Conservation (phyloP, 140 eudicot genomes). For the Senecio squalidus region DNA sequence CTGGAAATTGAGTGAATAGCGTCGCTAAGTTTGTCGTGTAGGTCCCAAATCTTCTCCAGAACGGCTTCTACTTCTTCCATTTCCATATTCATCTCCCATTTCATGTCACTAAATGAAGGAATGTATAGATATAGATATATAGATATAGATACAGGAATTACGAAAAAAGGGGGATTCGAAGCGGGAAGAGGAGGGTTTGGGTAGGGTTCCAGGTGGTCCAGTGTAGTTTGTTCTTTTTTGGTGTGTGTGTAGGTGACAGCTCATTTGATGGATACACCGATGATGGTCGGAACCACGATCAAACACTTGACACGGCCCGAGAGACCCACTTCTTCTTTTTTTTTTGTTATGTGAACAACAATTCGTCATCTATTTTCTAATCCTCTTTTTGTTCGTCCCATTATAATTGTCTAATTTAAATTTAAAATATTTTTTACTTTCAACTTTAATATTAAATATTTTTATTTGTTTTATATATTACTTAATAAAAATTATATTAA, state of each 20-base stretch:
- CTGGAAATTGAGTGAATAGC: constrained; percentile 84
- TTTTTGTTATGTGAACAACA: too few relatives aligned
- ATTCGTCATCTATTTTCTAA: too few relatives aligned
- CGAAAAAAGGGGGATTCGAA: constrained; percentile 13
- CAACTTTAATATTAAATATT: too few relatives aligned
- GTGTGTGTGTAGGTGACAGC: background rate
- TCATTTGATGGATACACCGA: constrained; percentile 8
- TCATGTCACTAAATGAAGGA: constrained; percentile 24
- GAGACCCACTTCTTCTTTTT: too few relatives aligned
- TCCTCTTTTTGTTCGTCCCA: too few relatives aligned
- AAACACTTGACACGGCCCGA: too few relatives aligned
- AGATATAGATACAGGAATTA: background rate
- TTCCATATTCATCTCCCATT: constrained; percentile 86
- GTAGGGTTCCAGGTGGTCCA: constrained; percentile 21
- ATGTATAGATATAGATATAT: background rate
- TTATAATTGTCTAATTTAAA: too few relatives aligned
- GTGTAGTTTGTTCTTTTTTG: background rate
- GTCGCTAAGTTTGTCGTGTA: constrained; percentile 95
- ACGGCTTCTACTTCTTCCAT: constrained; percentile 71
- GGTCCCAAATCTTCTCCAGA: constrained; percentile 86
- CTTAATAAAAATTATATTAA: too few relatives aligned
- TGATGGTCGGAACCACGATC: too few relatives aligned
- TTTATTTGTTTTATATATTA: too few relatives aligned
- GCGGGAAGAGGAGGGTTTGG: constrained; percentile 28
- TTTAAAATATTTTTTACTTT: too few relatives aligned